Conservation (phyloP, 495 filamentous ascomycete species). For the Usnea hakonensis region DNA sequence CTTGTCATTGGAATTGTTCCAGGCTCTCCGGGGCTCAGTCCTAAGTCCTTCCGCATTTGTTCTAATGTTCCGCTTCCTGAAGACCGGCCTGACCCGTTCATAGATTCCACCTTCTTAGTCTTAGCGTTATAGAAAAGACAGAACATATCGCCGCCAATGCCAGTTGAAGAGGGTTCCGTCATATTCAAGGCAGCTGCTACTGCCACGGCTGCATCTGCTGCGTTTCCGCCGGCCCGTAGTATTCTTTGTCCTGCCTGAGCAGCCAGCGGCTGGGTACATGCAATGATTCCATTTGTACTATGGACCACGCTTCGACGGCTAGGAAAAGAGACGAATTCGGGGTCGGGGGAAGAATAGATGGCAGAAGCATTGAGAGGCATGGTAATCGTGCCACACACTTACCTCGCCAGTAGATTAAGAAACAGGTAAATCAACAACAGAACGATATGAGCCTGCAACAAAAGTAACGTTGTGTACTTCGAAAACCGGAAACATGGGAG, state of each 20-base stretch:
- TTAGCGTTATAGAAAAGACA: constrained; percentile 86
- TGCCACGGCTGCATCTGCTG: constrained; percentile 91
- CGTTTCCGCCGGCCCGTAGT: constrained; percentile 81
- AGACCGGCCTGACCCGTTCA: constrained; percentile 88
- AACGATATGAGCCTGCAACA: neutral
- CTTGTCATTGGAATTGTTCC: constrained; percentile 68
- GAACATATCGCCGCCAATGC: constrained; percentile 98
- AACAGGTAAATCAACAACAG: neutral
- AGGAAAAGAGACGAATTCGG: constrained; percentile 58
- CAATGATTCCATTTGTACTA: constrained; percentile 85
- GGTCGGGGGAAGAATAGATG: constrained; percentile 55
- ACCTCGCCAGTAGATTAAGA: neutral
- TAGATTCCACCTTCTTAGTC: constrained; percentile 68
- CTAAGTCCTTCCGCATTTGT: constrained; percentile 59
- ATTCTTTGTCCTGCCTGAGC: constrained; percentile 80
- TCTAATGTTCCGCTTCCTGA: constrained; percentile 62
- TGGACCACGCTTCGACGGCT: constrained; percentile 88
- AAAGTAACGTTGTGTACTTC: no score
- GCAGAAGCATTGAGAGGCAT: constrained; percentile 55
- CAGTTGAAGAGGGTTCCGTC: constrained; percentile 86
- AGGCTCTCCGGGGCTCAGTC: constrained; percentile 49
- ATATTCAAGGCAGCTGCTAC: constrained; percentile 85
- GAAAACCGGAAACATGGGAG: no score
- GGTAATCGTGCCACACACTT: no score
- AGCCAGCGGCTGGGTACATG: constrained; percentile 86